Percentiles rank a stretch among this genome's conserved stretches.
Evolutionary conservation across 202 grass and related monocot species (phyloP).

Genomic region (Setaria italica): DNA sequence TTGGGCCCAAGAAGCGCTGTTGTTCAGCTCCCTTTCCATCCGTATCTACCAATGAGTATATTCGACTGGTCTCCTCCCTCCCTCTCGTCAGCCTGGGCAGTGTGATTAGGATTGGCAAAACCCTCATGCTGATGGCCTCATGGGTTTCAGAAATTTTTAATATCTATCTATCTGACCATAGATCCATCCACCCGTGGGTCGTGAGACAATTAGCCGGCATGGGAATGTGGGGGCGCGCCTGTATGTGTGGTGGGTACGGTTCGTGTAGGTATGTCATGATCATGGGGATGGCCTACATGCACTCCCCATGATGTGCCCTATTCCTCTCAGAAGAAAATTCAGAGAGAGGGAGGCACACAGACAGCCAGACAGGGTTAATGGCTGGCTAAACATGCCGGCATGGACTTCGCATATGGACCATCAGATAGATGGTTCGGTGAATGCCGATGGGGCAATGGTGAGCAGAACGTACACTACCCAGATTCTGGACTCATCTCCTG

Average conservation of each 20-base stretch:
- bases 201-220: background rate
- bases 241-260: background rate
- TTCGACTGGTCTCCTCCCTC: no score
- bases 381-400: background rate
- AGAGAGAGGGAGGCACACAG: background rate
- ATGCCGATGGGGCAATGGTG: background rate
- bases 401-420: constrained; percentile 31
- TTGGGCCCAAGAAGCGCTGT: background rate
- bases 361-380: background rate
- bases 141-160: background rate
- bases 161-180: no score
- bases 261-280: background rate
- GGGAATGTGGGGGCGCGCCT: background rate
- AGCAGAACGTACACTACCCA: constrained; percentile 6
- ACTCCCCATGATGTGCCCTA: constrained; percentile 13
- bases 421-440: constrained; percentile 39
- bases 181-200: background rate
- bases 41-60: no score
- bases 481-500: constrained; percentile 27
- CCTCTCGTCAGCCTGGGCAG: background rate
- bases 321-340: constrained; percentile 1
- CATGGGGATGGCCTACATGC: background rate
- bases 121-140: background rate
- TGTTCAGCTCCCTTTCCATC: background rate
- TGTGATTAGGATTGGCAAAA: background rate